These are phyloP conservation scores for Exophiala viscosa DNA, from an alignment of 2,329 filamentous ascomycete genomes.

Conservation along the genomic window DNA sequence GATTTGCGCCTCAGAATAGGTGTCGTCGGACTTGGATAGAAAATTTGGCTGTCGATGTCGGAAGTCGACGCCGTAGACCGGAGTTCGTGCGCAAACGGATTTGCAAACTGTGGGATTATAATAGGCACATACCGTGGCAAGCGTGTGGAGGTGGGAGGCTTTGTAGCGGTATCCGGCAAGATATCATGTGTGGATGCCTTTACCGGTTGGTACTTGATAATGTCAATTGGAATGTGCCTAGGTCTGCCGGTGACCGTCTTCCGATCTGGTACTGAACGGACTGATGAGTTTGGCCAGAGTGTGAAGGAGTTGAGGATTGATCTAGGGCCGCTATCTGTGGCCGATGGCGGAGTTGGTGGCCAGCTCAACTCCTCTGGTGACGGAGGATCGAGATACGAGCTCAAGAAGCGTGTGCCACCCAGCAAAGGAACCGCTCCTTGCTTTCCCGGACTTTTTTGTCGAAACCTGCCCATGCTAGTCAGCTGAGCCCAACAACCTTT, in stretches of 20 bases:
- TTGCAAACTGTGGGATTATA: slow-evolving; percentile 31
- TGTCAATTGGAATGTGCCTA: slow-evolving; percentile 19
- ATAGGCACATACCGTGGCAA: slow-evolving; percentile 32
- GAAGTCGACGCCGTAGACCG: slow-evolving; percentile 17
- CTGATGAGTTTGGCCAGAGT: slow-evolving; percentile 18
- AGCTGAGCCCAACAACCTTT: background rate
- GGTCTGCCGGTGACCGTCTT: slow-evolving; percentile 3
- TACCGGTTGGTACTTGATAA: slow-evolving; percentile 14
- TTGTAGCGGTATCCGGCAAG: slow-evolving; percentile 10
- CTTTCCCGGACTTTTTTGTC: slow-evolving; percentile 17
- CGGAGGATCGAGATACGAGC: slow-evolving; percentile 23
- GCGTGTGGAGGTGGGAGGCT: slow-evolving; percentile 14
- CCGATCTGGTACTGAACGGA: slow-evolving; percentile 3
- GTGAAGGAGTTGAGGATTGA: slow-evolving; percentile 9
- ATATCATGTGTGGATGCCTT: slow-evolving; percentile 12
- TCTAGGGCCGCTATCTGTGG: slow-evolving; percentile 8
- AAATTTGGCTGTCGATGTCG: slow-evolving; percentile 14
- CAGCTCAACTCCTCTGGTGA: slow-evolving; percentile 20
- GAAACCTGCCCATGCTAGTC: slow-evolving; percentile 23
- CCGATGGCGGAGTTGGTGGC: slow-evolving; percentile 12
- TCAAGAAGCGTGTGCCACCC: slow-evolving; percentile 9
- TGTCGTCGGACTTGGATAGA: slow-evolving; percentile 17
- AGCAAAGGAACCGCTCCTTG: slow-evolving; percentile 6
- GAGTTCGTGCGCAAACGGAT: slow-evolving; percentile 26
- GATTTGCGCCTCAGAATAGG: slow-evolving; percentile 1